These are phyloP conservation scores for Coemansia sp. DNA, from an alignment of 192 early-diverging fungal species.

Conservation along the genomic window DNA sequence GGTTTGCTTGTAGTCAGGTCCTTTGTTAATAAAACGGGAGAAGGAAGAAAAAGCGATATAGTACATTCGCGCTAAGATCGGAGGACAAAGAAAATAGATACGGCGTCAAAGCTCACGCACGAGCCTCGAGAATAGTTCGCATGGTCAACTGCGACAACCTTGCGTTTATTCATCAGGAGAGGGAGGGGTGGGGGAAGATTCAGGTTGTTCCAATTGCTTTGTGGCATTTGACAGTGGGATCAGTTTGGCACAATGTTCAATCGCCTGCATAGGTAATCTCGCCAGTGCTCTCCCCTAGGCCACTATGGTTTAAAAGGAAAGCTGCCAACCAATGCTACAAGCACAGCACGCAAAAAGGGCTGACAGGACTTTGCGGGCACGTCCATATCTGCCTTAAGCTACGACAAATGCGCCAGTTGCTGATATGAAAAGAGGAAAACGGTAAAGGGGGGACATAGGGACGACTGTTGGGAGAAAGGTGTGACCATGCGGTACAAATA, in stretches of 20 bases:
- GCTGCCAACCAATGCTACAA: not conserved
- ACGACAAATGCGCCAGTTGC: not conserved
- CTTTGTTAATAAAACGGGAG: not conserved
- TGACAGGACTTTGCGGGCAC: not conserved
- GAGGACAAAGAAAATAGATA: constrained; percentile 1
- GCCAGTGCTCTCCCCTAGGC: not conserved
- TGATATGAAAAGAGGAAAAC: not conserved
- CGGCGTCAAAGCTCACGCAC: not conserved
- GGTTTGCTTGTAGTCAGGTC: not conserved
- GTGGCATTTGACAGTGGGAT: constrained; percentile 2
- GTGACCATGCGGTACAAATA: not conserved
- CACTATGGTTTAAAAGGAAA: no score
- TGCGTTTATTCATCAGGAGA: not conserved
- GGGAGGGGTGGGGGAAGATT: not conserved
- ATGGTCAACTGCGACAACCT: not conserved
- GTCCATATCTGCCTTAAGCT: not conserved
- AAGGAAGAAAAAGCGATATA: constrained; percentile 40
- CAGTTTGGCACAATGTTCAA: constrained; percentile 11
- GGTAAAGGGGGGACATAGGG: constrained; percentile 2
- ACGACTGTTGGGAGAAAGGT: not conserved
- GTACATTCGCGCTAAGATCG: constrained; percentile 51
- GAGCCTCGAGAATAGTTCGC: not conserved
- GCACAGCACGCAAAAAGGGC: not conserved
- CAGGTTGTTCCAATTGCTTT: not conserved
- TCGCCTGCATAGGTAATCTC: constrained; percentile 2